Conservation (phyloP, 2,329 filamentous ascomycete species). For the Cladosporium phlei region DNA sequence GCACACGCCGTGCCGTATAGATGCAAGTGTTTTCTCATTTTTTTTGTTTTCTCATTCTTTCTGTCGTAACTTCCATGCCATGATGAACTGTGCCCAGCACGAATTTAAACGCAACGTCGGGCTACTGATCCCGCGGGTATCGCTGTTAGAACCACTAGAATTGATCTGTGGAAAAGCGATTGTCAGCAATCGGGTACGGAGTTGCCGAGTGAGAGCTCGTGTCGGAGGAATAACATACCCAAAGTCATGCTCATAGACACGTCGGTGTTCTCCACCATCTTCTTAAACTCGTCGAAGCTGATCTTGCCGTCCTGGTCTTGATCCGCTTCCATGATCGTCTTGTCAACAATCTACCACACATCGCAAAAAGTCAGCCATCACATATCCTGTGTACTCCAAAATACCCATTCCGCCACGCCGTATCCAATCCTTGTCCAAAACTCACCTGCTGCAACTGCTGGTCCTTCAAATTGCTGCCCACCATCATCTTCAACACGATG, state of each 20-base stretch:
- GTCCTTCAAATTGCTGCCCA: constrained; percentile 97
- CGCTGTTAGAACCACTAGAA: constrained; percentile 9
- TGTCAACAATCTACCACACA: constrained; percentile 80
- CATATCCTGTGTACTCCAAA: neutral
- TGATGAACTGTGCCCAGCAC: neutral
- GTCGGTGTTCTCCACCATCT: constrained; percentile 96
- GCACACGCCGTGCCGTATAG: constrained; percentile 6
- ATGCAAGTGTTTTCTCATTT: constrained; percentile 5
- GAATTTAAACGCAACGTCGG: neutral
- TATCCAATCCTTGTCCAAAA: neutral
- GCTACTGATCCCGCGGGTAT: constrained; percentile 6
- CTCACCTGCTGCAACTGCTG: constrained; percentile 83
- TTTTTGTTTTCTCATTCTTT: constrained; percentile 5
- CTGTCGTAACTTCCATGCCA: neutral
- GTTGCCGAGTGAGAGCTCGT: too few relatives aligned
- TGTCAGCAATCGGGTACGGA: neutral
- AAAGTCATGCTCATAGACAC: constrained; percentile 65
- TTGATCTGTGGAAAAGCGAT: constrained; percentile 3
- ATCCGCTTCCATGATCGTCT: constrained; percentile 99
- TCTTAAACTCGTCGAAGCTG: constrained; percentile 96
- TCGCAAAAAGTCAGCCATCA: neutral
- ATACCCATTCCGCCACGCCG: neutral
- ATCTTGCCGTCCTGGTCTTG: constrained; percentile 95
- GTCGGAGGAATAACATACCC: constrained; percentile 40
- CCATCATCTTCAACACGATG: constrained; percentile 99